phyloP scores from a whole-genome alignment of 345 rosid genomes.

The Populus nigra region DNA sequence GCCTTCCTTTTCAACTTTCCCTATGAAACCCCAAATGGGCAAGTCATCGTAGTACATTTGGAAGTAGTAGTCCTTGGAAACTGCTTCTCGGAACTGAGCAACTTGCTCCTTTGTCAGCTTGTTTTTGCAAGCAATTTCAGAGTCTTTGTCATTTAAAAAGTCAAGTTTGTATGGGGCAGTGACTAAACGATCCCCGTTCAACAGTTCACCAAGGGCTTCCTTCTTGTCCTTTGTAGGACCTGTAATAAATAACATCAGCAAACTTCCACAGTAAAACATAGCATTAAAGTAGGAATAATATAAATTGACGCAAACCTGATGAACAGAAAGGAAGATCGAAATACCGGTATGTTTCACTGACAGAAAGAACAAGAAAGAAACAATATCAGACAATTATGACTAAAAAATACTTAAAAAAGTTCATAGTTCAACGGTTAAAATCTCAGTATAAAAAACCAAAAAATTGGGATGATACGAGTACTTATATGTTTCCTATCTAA shows the following conservation, averaged over 20 bases:
- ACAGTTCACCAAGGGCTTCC: conserved; percentile 36
- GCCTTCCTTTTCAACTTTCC: conserved; percentile 32
- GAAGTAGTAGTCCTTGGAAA: conserved; percentile 31
- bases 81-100: conserved; percentile 22
- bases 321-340: conserved; percentile 16
- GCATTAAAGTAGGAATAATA: not conserved
- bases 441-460: not conserved
- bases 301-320: conserved; percentile 3
- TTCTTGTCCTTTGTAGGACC: conserved; percentile 25
- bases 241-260: not conserved
- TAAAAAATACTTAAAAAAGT: not conserved
- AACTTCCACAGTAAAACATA: not conserved
- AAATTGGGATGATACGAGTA: not conserved
- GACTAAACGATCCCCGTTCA: conserved; percentile 33
- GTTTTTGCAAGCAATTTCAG: conserved; percentile 22
- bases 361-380: not conserved
- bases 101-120: conserved; percentile 26
- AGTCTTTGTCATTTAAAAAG: conserved; percentile 21
- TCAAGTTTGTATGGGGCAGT: conserved; percentile 32
- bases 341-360: conserved; percentile 24
- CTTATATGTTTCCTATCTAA: too few species aligned
- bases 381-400: not conserved
- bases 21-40: conserved; percentile 34
- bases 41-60: conserved; percentile 37
- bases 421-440: not conserved